phyloP scores from a whole-genome alignment of 2,329 filamentous ascomycete genomes.

The Colletotrichum godetiae region DNA sequence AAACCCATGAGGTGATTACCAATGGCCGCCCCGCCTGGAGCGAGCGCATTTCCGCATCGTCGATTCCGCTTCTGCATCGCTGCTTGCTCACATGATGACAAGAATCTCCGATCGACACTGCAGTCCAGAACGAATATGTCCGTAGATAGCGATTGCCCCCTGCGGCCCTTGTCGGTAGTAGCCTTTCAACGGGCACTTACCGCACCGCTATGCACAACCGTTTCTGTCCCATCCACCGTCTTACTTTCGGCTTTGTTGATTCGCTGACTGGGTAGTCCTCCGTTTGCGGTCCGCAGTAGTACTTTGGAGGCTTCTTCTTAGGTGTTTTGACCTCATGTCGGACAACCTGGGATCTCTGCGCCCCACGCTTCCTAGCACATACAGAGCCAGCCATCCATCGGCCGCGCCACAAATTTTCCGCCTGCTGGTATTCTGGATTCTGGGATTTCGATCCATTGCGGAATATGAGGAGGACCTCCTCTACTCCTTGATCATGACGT shows the following conservation, averaged over 20 bases:
- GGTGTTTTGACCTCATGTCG: background rate
- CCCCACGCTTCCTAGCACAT: background rate
- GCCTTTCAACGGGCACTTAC: background rate
- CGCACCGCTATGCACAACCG: constrained; percentile 10
- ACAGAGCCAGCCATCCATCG: background rate
- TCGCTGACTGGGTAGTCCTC: background rate
- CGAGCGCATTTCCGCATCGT: background rate
- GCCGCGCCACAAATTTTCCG: background rate
- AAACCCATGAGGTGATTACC: background rate
- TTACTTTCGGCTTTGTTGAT: background rate
- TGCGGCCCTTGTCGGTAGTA: background rate
- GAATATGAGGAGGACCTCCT: background rate
- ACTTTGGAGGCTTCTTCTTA: background rate
- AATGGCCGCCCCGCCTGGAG: background rate
- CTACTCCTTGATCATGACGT: constrained; percentile 17
- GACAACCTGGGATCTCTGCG: background rate
- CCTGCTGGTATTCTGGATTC: background rate
- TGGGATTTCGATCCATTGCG: background rate
- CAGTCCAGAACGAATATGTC: background rate
- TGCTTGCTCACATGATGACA: constrained; percentile 23
- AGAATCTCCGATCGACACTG: constrained; percentile 1
- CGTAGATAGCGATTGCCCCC: background rate
- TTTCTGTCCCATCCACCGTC: constrained; percentile 8
- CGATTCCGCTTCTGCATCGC: constrained; percentile 5
- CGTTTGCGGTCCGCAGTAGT: background rate